phyloP scores from a whole-genome alignment of 2,329 filamentous ascomycete species.

The Talaromyces sp. region DNA sequence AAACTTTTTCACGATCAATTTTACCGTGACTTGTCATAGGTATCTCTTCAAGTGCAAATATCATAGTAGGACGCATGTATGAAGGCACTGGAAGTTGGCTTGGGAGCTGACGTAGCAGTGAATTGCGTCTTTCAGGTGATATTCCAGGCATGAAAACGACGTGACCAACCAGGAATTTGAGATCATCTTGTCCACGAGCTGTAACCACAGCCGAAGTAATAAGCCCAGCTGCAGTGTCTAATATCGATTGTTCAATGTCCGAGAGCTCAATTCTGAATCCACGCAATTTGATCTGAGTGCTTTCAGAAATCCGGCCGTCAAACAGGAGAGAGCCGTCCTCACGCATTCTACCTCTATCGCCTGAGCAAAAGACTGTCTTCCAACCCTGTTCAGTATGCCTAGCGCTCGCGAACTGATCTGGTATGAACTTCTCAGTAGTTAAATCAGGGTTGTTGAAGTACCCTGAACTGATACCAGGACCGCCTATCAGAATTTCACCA shows the following conservation, averaged over 20 bases:
- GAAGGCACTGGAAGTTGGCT: slow-evolving; percentile 23
- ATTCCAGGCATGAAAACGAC: background rate
- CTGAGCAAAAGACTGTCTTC: slow-evolving; percentile 21
- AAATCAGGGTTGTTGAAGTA: slow-evolving; percentile 18
- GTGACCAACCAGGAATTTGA: background rate
- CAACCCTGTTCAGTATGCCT: background rate
- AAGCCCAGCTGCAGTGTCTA: slow-evolving; percentile 16
- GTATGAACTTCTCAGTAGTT: slow-evolving; percentile 17
- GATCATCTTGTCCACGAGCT: background rate
- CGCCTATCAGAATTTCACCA: slow-evolving; percentile 39
- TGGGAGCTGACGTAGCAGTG: background rate
- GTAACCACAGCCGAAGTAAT: background rate
- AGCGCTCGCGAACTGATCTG: slow-evolving; percentile 12
- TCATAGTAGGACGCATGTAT: slow-evolving; percentile 34
- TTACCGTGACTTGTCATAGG: slow-evolving; percentile 29
- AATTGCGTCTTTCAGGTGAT: background rate
- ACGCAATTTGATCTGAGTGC: slow-evolving; percentile 29
- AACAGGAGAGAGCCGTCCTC: slow-evolving; percentile 24
- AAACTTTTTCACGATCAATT: slow-evolving; percentile 21
- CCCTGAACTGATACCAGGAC: slow-evolving; percentile 18
- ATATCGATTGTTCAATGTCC: slow-evolving; percentile 40
- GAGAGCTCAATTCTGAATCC: slow-evolving; percentile 42
- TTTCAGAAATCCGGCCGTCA: slow-evolving; percentile 25
- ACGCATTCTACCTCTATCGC: slow-evolving; percentile 25
- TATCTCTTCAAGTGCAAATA: slow-evolving; percentile 22